Evolutionary conservation across 805 yeast genomes (phyloP), one percentile per base, ranked within the genome.

Genomic region (Wickerhamomyces subpelliculosus): DNA sequence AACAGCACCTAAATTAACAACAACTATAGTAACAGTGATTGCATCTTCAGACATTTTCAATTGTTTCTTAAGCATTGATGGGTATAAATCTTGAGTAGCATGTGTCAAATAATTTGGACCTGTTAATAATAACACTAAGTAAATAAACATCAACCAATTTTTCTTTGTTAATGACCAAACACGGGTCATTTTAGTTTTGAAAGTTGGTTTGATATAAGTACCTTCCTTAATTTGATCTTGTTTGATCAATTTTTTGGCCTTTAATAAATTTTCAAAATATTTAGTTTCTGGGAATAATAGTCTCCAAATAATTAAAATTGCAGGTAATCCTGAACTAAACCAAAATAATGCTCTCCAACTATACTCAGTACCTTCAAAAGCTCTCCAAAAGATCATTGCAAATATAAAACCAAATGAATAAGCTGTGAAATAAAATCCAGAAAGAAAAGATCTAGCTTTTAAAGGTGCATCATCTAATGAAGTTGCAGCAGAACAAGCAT

Each of bases 81-180:
- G 84, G 54, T 70, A 78, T 57, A 83, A 64, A 59, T 82, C 90
- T 58, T 82, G 88, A 8, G 86, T 73, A 2, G 86, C 85, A 48
- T 82, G 90, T 4, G 84, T 72, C 64, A 73, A 67, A 60, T 78
- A 82, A 60, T 81, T 81, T 61, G 79, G 73, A 18, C 82, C 86
- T 13, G 84, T 69, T 77, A 80, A 74, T 52, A 80, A 57, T 12
- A 82, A 46, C 26, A 82, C 72, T 48, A 73, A 60, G 54, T 79
- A 82, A 36, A 71, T 53, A 46, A 76, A 63, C 43, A 75, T 60
- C 35, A 80, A 66, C 88, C 89, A 83, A 56, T 83, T 74, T 29
- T 62, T 59, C 48, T 59, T 65, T 37, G 70, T 39, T 9, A 72
- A 60, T 34, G 37, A 45, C 39, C 60, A 61, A 9, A 67, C 62